Conservation (phyloP, 2,329 filamentous ascomycete species). For the Nothophoma quercina region DNA sequence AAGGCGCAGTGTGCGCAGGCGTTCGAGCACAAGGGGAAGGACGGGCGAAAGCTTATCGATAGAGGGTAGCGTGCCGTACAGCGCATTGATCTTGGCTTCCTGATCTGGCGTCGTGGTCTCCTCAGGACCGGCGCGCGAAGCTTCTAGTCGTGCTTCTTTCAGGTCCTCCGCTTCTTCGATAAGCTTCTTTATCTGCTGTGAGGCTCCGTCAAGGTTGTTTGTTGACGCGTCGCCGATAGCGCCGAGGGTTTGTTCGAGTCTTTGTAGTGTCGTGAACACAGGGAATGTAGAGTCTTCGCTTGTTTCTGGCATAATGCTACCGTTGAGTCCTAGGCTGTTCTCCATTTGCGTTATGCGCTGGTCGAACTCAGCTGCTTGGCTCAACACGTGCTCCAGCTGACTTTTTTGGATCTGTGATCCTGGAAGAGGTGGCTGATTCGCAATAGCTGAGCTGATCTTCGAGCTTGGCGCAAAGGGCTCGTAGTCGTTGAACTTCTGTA, state of each 20-base stretch:
- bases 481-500: constrained; percentile 46
- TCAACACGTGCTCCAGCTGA: constrained; percentile 67
- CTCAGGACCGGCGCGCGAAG: constrained; percentile 22
- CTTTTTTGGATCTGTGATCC: constrained; percentile 42
- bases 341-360: constrained; percentile 80
- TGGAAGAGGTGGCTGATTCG: constrained; percentile 41
- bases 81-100: constrained; percentile 84
- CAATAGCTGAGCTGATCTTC: constrained; percentile 38
- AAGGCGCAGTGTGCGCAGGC: constrained; percentile 80
- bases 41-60: constrained; percentile 87
- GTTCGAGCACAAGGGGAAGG: constrained; percentile 83
- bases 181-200: constrained; percentile 72
- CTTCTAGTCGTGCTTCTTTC: constrained; percentile 59
- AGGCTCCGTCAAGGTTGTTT: constrained; percentile 75
- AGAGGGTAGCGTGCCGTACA: constrained; percentile 87
- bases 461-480: constrained; percentile 36
- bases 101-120: constrained; percentile 69
- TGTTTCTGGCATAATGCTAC: constrained; percentile 69
- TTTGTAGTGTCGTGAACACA: constrained; percentile 81
- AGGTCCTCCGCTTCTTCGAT: constrained; percentile 76
- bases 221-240: constrained; percentile 77
- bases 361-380: constrained; percentile 88
- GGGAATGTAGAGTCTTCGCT: constrained; percentile 62
- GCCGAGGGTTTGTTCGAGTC: constrained; percentile 80
- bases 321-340: constrained; percentile 78